These are phyloP conservation scores for Phyllosticta capitalensis DNA, from an alignment of 2,329 filamentous ascomycete genomes.

Conservation along the genomic window DNA sequence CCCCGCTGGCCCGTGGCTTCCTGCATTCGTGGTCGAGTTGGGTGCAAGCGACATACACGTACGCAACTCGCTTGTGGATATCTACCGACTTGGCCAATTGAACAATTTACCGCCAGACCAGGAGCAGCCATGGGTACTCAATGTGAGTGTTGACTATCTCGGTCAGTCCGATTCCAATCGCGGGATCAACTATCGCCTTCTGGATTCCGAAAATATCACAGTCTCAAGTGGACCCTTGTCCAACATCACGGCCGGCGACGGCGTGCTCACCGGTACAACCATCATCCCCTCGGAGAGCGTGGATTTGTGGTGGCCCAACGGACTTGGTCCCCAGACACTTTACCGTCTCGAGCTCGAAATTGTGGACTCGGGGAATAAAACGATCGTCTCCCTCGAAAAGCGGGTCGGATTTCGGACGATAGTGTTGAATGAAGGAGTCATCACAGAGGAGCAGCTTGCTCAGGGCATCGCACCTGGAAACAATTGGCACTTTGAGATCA, in stretches of 20 bases:
- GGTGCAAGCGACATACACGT: slow-evolving; percentile 35
- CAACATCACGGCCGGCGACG: slow-evolving; percentile 31
- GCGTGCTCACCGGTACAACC: slow-evolving; percentile 40
- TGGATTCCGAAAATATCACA: slow-evolving; percentile 32
- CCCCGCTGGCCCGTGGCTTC: slow-evolving; percentile 55
- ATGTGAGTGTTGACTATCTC: slow-evolving; percentile 50
- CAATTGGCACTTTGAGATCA: slow-evolving; percentile 58
- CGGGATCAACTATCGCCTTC: slow-evolving; percentile 39
- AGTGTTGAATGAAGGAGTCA: slow-evolving; percentile 46
- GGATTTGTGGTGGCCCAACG: slow-evolving; percentile 52
- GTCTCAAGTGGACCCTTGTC: slow-evolving; percentile 30
- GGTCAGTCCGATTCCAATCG: slow-evolving; percentile 38
- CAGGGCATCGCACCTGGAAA: slow-evolving; percentile 47
- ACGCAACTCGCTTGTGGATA: slow-evolving; percentile 47
- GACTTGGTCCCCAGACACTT: slow-evolving; percentile 47
- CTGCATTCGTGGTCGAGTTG: slow-evolving; percentile 48
- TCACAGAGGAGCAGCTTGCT: slow-evolving; percentile 44
- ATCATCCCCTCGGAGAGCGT: slow-evolving; percentile 36
- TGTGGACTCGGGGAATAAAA: slow-evolving; percentile 26
- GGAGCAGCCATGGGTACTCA: slow-evolving; percentile 48
- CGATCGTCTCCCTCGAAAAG: slow-evolving; percentile 40
- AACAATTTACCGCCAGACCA: slow-evolving; percentile 51
- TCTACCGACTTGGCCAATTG: slow-evolving; percentile 49
- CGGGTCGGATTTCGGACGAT: slow-evolving; percentile 54
- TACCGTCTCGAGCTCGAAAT: slow-evolving; percentile 47